These are phyloP conservation scores for Phytopythium aichiense DNA, from an alignment of 352 stramenopile genomes.

Conservation along the genomic window DNA sequence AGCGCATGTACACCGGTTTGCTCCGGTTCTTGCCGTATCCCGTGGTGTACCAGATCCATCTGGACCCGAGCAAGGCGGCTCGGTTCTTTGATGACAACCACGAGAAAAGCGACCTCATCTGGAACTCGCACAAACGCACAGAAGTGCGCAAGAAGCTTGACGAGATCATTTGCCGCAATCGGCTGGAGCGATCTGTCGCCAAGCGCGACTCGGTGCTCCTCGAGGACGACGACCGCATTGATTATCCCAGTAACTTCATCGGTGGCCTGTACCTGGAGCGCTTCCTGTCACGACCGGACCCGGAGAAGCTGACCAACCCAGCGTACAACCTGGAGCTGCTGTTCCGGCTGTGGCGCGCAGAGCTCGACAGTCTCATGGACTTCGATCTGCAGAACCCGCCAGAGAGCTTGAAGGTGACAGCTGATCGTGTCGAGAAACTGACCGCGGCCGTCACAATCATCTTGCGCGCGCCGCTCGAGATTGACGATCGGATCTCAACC, in stretches of 20 bases:
- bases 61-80: slow-evolving; percentile 63
- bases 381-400: slow-evolving; percentile 61
- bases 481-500: slow-evolving; percentile 67
- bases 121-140: slow-evolving; percentile 73
- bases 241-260: slow-evolving; percentile 61
- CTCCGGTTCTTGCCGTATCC: slow-evolving; percentile 77
- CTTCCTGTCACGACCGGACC: slow-evolving; percentile 67
- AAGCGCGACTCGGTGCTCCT: slow-evolving; percentile 80
- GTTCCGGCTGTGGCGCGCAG: slow-evolving; percentile 65
- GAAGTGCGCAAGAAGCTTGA: slow-evolving; percentile 76
- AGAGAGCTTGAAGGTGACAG: slow-evolving; percentile 41
- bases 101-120: slow-evolving; percentile 81
- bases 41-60: slow-evolving; percentile 79
- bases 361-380: slow-evolving; percentile 50
- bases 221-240: slow-evolving; percentile 59
- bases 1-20: slow-evolving; percentile 71
- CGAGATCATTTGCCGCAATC: slow-evolving; percentile 75
- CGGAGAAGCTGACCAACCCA: slow-evolving; percentile 68
- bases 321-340: slow-evolving; percentile 76
- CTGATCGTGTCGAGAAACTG: slow-evolving; percentile 59
- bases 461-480: slow-evolving; percentile 50
- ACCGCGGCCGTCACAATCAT: slow-evolving; percentile 73
- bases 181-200: slow-evolving; percentile 57
- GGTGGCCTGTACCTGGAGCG: slow-evolving; percentile 70
- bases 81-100: slow-evolving; percentile 84